These are phyloP conservation scores for Penicillium sp. DNA, from an alignment of 2,329 filamentous ascomycete genomes.

Conservation along the genomic window DNA sequence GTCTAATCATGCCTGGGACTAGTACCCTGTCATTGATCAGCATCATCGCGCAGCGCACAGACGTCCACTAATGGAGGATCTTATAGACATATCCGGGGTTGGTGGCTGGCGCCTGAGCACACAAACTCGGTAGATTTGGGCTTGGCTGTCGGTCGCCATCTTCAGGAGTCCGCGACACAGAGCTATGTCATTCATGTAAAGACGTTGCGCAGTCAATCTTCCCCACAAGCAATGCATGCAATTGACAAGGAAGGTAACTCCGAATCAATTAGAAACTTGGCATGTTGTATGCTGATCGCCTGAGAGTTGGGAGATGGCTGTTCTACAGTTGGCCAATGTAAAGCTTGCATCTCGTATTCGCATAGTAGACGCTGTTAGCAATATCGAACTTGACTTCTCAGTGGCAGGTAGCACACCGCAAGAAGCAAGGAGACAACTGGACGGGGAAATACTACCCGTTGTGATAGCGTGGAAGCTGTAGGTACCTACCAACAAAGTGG, in stretches of 20 bases:
- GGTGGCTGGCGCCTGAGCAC: constrained; percentile 8
- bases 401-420: neutral
- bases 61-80: constrained; percentile 16
- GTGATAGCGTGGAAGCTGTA: neutral
- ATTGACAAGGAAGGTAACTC: constrained; percentile 2
- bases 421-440: neutral
- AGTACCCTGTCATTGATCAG: constrained; percentile 16
- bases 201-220: neutral
- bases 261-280: constrained; percentile 1
- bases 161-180: neutral
- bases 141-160: constrained; percentile 3
- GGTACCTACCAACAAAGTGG: neutral
- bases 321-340: constrained; percentile 9
- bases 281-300: constrained; percentile 6
- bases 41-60: constrained; percentile 23
- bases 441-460: neutral
- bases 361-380: constrained; percentile 15
- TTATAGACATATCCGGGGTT: constrained; percentile 21
- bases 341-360: constrained; percentile 9
- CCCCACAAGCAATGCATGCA: neutral
- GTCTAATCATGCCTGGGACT: constrained; percentile 15
- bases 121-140: neutral
- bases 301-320: neutral
- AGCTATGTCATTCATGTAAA: neutral
- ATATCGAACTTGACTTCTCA: neutral